Evolutionary conservation across 1,284 basidiomycete species (phyloP).

Genomic region (Ustilago sp.): DNA sequence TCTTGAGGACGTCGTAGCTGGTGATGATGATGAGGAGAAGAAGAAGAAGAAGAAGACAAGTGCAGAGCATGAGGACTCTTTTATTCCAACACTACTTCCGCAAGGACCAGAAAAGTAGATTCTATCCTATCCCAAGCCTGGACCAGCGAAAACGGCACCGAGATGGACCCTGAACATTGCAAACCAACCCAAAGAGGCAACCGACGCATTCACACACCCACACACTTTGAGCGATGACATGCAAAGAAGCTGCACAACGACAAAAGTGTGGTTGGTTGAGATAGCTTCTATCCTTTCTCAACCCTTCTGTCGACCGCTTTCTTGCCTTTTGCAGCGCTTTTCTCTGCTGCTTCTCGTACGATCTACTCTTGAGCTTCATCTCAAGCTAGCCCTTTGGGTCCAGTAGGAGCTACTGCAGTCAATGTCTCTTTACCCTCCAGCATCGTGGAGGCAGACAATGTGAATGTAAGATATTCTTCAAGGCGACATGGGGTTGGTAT

Average conservation of each 20-base stretch:
- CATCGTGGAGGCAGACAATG: neutral
- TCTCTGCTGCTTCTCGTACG: conserved; percentile 11
- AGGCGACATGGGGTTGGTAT: neutral
- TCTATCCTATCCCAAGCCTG: conserved; percentile 18
- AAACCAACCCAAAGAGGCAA: conserved; percentile 29
- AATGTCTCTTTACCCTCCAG: neutral
- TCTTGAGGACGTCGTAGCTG: conserved; percentile 19
- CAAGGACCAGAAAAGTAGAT: conserved; percentile 21
- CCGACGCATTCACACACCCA: neutral
- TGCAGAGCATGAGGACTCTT: neutral
- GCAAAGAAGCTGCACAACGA: conserved; percentile 17
- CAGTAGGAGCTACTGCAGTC: too few species aligned
- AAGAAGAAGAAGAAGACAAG: neutral
- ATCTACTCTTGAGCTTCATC: too few species aligned
- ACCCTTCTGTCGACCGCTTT: neutral
- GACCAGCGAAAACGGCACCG: neutral
- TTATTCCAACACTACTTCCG: conserved; percentile 11
- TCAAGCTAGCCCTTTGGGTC: too few species aligned
- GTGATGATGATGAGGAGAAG: conserved; percentile 11
- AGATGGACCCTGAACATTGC: conserved; percentile 35
- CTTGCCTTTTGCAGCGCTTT: conserved; percentile 22
- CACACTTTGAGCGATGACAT: conserved; percentile 26
- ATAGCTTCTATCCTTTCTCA: conserved; percentile 28
- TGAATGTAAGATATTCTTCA: too few species aligned
- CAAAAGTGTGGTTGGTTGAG: conserved; percentile 18